Base-by-base conservation (phyloP, 768 basidiomycete genomes). In the Auricularia sp. region DNA sequence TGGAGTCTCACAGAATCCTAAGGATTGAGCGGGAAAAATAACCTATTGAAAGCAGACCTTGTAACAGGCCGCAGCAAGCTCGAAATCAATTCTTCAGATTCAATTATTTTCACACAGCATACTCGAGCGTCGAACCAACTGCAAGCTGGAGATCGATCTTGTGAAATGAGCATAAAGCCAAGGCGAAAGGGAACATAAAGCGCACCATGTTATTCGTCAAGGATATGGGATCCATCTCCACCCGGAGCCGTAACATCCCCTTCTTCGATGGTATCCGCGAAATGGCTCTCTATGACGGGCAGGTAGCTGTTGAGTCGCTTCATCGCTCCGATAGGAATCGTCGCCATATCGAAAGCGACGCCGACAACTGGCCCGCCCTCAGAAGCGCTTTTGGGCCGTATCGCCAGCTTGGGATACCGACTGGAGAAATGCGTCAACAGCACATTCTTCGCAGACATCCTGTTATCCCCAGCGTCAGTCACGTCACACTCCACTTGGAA, bases 401-500 rank as follows among this genome's bases (percentile, higher is more conserved):
- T 62, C 62, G 43, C 53, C 64, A 72, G 47, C 69, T 90, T 93
- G 18, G 95, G 93, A 74, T 96, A 95, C 35, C 94, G 87, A 47
- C 91, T 91, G 10, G 94, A 97, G 76, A 98, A 98, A 73, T 98
- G 95, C 0, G 93, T 98, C 23, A 98, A 82, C n/a, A 98, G 83
- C 51, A 92, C 80, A 67, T 92, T 86, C 62, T 85, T 77, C 1
- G 93, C 93, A 10, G 83, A 79, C 94, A 96, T 96, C 66, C 93
- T 95, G 64, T 44, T 36, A 36, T 10, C 18, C 8, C 11, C 23
- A 4, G 34, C 8, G 21, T 11, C 5, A 59, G 56, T 12, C 29
- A 14, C 18, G 23, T 35, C 29, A 29, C 29, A 29, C 3, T 29
- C 29, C 29, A 29, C 29, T 29, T 29, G 2, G 0, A 29, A 29